These are phyloP conservation scores for Colletotrichum tanaceti DNA, from an alignment of 2,329 filamentous ascomycete species.

Conservation along the genomic window DNA sequence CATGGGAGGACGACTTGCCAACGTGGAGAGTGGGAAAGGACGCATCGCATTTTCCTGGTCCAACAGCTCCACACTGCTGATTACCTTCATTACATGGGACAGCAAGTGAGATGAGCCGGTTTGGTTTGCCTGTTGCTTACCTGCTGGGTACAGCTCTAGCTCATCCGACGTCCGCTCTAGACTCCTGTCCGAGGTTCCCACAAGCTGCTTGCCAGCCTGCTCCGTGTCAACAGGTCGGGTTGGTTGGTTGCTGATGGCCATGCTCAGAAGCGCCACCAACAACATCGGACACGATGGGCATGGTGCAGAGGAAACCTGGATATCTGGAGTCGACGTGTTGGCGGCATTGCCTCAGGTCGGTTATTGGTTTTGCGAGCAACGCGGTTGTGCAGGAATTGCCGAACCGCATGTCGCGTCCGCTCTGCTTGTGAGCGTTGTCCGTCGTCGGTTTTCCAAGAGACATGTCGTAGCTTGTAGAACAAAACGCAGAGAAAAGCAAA, in stretches of 20 bases:
- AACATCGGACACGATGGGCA: neutral
- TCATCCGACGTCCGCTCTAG: neutral
- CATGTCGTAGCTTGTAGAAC: neutral
- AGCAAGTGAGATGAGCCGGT: slow-evolving; percentile 12
- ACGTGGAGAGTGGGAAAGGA: slow-evolving; percentile 5
- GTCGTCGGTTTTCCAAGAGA: slow-evolving; percentile 6
- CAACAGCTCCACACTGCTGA: slow-evolving; percentile 35
- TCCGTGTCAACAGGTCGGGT: neutral
- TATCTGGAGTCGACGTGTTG: neutral
- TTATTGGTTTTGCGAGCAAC: slow-evolving; percentile 15
- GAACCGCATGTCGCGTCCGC: neutral
- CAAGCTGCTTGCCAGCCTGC: neutral
- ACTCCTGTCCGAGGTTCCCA: neutral
- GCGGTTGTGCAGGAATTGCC: neutral
- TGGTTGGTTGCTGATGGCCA: neutral
- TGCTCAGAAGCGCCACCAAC: neutral
- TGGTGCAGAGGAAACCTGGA: neutral
- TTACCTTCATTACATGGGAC: slow-evolving; percentile 34
- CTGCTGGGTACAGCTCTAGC: neutral
- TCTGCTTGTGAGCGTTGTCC: neutral
- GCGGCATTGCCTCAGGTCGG: slow-evolving; percentile 28
- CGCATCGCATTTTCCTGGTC: slow-evolving; percentile 24
- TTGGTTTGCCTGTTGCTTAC: neutral
- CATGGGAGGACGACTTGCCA: slow-evolving; percentile 10
- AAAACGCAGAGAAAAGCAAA: neutral